A percentile compares a stretch with the other conserved stretches of the same genome.
These are phyloP conservation scores for Syncephalis fuscata DNA, from an alignment of 371 early-diverging fungal species.

Conservation along the genomic window DNA sequence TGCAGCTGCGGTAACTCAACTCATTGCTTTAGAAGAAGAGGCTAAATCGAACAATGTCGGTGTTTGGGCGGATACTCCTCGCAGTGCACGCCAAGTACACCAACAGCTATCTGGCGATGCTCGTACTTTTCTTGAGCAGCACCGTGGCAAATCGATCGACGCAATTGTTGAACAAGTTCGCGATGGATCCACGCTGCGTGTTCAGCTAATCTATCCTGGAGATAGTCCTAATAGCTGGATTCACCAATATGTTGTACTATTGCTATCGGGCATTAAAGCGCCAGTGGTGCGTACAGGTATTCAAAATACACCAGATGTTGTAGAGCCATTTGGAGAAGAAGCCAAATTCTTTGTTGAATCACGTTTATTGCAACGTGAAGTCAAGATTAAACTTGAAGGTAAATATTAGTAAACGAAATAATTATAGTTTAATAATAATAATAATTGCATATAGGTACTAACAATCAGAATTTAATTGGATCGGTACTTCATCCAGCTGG, in stretches of 20 bases:
- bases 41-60: constrained; percentile 60
- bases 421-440: too few relatives aligned
- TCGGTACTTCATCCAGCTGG: constrained; percentile 70
- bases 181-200: constrained; percentile 78
- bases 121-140: constrained; percentile 45
- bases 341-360: constrained; percentile 82
- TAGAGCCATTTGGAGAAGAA: constrained; percentile 87
- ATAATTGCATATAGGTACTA: constrained; percentile 22
- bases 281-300: constrained; percentile 65
- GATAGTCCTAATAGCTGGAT: constrained; percentile 10
- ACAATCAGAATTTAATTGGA: constrained; percentile 54
- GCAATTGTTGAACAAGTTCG: constrained; percentile 87
- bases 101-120: constrained; percentile 2
- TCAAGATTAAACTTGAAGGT: constrained; percentile 68
- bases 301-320: constrained; percentile 43
- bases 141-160: constrained; percentile 16
- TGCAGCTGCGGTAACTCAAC: constrained; percentile 31
- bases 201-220: constrained; percentile 45
- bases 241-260: constrained; percentile 57
- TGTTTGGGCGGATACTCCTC: constrained; percentile 43
- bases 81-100: neutral
- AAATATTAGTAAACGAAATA: neutral
- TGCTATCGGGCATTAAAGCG: constrained; percentile 76
- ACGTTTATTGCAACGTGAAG: constrained; percentile 79
- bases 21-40: constrained; percentile 46